phyloP scores from a whole-genome alignment of 148 eudicot species.

The Camellia sinensis region DNA sequence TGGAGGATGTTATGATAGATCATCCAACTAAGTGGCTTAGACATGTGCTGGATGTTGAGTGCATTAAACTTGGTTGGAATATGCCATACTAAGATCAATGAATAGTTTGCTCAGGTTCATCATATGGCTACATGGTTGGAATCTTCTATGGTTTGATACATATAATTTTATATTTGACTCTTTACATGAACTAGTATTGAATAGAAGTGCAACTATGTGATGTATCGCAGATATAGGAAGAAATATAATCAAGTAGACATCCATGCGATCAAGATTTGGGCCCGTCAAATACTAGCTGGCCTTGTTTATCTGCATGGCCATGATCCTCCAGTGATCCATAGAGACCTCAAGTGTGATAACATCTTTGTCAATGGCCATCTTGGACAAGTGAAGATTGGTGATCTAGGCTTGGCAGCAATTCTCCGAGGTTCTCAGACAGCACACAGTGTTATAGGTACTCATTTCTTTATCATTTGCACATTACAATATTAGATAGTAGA shows the following conservation, averaged over 20 bases:
- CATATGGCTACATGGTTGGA: not conserved
- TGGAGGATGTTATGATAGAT: not conserved
- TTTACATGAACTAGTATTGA: not conserved
- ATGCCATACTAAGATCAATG: not conserved
- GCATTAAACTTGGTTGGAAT: not conserved
- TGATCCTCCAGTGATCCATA: constrained; percentile 56
- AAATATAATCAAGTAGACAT: constrained; percentile 41
- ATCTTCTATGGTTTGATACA: not conserved
- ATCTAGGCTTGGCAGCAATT: constrained; percentile 57
- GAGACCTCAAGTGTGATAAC: constrained; percentile 58
- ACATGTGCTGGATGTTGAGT: not conserved
- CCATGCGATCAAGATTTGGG: constrained; percentile 55
- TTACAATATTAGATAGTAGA: not conserved
- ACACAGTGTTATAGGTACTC: constrained; percentile 47
- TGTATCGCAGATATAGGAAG: constrained; percentile 45
- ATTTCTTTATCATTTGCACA: not conserved
- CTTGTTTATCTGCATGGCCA: constrained; percentile 53
- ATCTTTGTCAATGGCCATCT: constrained; percentile 62
- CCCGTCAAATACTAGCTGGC: constrained; percentile 53
- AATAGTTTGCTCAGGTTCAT: constrained; percentile 3
- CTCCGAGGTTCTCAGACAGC: constrained; percentile 39
- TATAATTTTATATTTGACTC: not conserved
- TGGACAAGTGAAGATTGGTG: constrained; percentile 71
- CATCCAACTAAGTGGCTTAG: not conserved
- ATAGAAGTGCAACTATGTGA: not conserved